Evolutionary conservation across 1,139 yeast species (phyloP), one percentile per base, ranked within the genome.

Genomic region (Suhomyces bokatorum): DNA sequence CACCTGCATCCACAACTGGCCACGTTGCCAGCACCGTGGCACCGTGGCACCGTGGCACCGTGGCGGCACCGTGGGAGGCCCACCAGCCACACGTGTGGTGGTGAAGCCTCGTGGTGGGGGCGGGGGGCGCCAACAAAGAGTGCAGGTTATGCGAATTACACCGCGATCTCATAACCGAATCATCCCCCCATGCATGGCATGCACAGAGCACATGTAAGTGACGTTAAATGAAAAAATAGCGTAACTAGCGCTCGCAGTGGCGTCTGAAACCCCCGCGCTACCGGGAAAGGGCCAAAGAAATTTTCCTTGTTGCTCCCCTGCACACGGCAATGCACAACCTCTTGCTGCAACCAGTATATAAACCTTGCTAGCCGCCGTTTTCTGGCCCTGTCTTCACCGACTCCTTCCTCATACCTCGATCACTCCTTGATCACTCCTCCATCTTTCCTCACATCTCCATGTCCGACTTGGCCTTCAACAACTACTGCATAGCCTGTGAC

Each of bases 401-500:
- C 28, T 9, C 11, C 29, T 8, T 24, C 37, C 30, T n/a, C 29
- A 9, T 6, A 33, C 30, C 42, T 44, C n/a, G n/a, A n/a, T n/a
- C n/a, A n/a, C n/a, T n/a, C n/a, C n/a, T n/a, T n/a, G n/a, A n/a
- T n/a, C n/a, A n/a, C n/a, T n/a, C n/a, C n/a, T n/a, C n/a, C n/a
- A n/a, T n/a, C n/a, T n/a, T n/a, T n/a, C n/a, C n/a, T n/a, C n/a
- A n/a, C n/a, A n/a, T n/a, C n/a, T n/a, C 34, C 35, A 66, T 66
- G 70, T 60, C 69, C 29, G 71, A 67, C 54, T 63, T 66, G 48
- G 85, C 85, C 35, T 83, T 83, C 63, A 80, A 82, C 64, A 85
- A 82, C 62, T 83, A 78, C 65, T 83, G 88, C 62, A 71, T 81
- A 42, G 78, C 80, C 43, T 83, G 88, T 63, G 87, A 82, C 54